These are phyloP conservation scores for Stromatinia cepivora DNA, from an alignment of 2,329 filamentous ascomycete genomes.

Conservation along the genomic window DNA sequence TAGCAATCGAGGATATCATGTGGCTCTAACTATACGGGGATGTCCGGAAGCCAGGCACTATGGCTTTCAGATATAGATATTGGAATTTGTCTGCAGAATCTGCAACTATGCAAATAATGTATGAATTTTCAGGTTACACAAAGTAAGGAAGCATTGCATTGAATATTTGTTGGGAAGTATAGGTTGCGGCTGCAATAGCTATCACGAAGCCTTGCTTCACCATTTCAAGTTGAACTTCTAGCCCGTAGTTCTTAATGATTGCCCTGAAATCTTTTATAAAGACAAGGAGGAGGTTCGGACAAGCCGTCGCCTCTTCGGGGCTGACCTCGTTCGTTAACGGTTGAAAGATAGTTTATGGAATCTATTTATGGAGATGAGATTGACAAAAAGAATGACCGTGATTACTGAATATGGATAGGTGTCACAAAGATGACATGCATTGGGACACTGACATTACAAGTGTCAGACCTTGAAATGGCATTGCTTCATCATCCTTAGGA, in stretches of 20 bases:
- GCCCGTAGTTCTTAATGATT: not conserved
- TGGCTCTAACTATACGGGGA: slow-evolving; percentile 4
- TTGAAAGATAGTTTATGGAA: not conserved
- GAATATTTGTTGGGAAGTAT: slow-evolving; percentile 16
- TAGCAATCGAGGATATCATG: slow-evolving; percentile 1
- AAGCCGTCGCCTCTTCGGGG: not conserved
- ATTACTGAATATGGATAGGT: slow-evolving; percentile 6
- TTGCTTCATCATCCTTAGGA: not conserved
- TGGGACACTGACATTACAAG: slow-evolving; percentile 5
- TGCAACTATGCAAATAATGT: slow-evolving; percentile 14
- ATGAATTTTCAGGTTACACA: slow-evolving; percentile 8
- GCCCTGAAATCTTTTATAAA: not conserved
- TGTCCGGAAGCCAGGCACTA: slow-evolving; percentile 6
- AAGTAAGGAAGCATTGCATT: not conserved
- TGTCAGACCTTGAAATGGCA: not conserved
- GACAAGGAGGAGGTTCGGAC: not conserved
- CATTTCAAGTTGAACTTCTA: not conserved
- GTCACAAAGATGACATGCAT: not conserved
- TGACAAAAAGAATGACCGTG: slow-evolving; percentile 4
- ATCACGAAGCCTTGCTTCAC: slow-evolving; percentile 17
- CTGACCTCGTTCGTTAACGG: not conserved
- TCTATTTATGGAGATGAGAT: not conserved
- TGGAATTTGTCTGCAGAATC: not conserved
- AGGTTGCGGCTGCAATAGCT: not conserved
- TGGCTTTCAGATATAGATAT: not conserved